Evolutionary conservation across 352 stramenopile species (phyloP).

Genomic region (Pythium coloratum): DNA sequence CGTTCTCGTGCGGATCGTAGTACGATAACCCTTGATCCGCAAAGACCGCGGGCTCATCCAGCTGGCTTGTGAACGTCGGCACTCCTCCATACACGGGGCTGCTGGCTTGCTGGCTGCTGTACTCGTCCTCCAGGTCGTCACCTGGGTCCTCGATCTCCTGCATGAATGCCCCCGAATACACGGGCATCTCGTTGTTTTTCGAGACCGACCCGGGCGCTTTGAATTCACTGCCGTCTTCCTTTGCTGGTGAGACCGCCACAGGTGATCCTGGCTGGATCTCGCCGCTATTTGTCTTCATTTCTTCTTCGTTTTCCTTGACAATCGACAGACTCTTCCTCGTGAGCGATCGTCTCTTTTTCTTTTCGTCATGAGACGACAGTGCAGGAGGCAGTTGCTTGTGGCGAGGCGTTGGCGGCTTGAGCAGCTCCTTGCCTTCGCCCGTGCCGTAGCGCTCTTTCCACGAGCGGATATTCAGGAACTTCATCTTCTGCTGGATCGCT

Average conservation of each 20-base stretch:
- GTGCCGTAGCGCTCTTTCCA: slow-evolving; percentile 67
- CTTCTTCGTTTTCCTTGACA: slow-evolving; percentile 7
- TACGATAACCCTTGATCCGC: slow-evolving; percentile 57
- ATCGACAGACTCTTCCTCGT: slow-evolving; percentile 22
- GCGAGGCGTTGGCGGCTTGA: slow-evolving; percentile 27
- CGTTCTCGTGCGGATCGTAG: slow-evolving; percentile 36
- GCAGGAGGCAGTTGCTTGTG: slow-evolving; percentile 16
- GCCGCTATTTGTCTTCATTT: neutral
- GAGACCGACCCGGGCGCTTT: neutral
- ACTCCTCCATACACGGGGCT: neutral
- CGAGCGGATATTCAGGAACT: slow-evolving; percentile 59
- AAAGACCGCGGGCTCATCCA: slow-evolving; percentile 24
- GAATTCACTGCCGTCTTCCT: slow-evolving; percentile 7
- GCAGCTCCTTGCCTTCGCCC: slow-evolving; percentile 57
- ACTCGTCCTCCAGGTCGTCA: slow-evolving; percentile 28
- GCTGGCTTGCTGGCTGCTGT: neutral
- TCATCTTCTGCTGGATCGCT: slow-evolving; percentile 31
- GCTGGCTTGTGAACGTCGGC: neutral
- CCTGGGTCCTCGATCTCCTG: slow-evolving; percentile 56
- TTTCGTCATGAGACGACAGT: neutral
- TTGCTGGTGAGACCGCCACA: neutral
- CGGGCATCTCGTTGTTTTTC: slow-evolving; percentile 5
- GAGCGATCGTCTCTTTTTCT: slow-evolving; percentile 25
- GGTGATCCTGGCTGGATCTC: neutral
- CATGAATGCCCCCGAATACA: slow-evolving; percentile 51